Base-by-base conservation (phyloP, 352 stramenopile species). In the Phytophthora chlamydospora region DNA sequence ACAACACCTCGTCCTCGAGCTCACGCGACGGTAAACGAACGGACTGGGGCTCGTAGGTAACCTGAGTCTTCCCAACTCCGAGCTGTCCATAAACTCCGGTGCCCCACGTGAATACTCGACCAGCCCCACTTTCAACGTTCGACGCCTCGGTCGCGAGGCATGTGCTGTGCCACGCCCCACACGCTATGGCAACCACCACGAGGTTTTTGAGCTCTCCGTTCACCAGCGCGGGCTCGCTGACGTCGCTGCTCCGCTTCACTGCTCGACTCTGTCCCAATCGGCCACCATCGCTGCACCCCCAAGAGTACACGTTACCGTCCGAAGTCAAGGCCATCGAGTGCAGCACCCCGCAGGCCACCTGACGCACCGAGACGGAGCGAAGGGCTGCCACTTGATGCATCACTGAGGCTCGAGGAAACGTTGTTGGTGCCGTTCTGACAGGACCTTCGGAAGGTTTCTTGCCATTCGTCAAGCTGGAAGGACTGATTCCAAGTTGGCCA, bases 241-340 rank as follows among this genome's bases (percentile, higher is more conserved):
- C 32, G 45, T 80, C 47, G 17, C 58, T 54, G 19, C 19, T 59
- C n/a, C 27, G 38, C 33, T 58, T 68, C 52, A 55, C 38, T 32
- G 27, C 16, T 36, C 48, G 29, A 11, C 73, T 71, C 2, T 71
- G 71, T 0, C 76, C 78, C n/a, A 92, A 76, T 24, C 80, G 63
- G 3, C 83, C 81, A 21, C 85, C 94, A 60, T 99, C 96, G 43
- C 82, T 93, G 68, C 86, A 97, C 10, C 97, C 97, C 93, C 96
- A 99, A 1, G 92, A 89, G 62, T 90, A 98, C 0, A 99, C 81
- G 10, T 83, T 69, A 2, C 96, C 96, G 27, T 96, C 77, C 0
- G 72, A 63, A 2, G 83, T 93, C 3, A 98, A 67, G 5, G 84
- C 94, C 60, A 98, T 73, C 41, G 82, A 97, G 67, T 98, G 92